Base-by-base conservation (phyloP, 2,329 filamentous ascomycete species). In the Arthroderma sp. region DNA sequence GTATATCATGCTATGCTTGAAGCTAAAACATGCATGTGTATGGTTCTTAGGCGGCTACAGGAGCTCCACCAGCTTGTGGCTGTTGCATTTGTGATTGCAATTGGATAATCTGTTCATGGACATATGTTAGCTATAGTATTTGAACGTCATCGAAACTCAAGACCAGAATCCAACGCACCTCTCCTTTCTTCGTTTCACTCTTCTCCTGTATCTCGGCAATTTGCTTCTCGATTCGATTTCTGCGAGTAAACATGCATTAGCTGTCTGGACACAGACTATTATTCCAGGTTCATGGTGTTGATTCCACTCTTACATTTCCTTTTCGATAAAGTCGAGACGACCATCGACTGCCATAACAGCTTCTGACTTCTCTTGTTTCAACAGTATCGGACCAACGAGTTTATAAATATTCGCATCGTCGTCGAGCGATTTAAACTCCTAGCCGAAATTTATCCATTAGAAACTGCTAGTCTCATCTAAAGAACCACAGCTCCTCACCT, bases 331-430 rank as follows among this genome's bases (percentile, higher is more conserved):
- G 63, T 95, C 90, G 54, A 98, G 72, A 23, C 93, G 83, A 19
- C 88, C 88, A 65, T 94, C 89, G 17, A 98, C 93, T 0, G 90
- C 91, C 77, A 88, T 86, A 63, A 90, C 84, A 0, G 93, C 93
- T 70, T 98, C 93, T 1, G 82, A 76, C 71, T 88, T 91, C 58
- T 97, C 93, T 73, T 98, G 93, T 78, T 97, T 96, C 67, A 98
- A 73, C 38, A 98, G 76, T 5, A 97, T 88, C 0, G 93, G 93
- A 0, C 93, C 93, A 51, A 95, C 84, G 43, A 96, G 82, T 74
- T 97, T 98, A 81, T 95, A 98, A 71, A 98, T 95, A 62, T 84
- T 88, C 67, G 94, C 87, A 64, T 86, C 86, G 38, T 91, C 85
- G 65, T 84, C 81, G 59, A 97, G 78, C 56, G 80, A 79, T 41